Base-by-base conservation (phyloP, 306 rosid genomes). In the Alnus rubra region DNA sequence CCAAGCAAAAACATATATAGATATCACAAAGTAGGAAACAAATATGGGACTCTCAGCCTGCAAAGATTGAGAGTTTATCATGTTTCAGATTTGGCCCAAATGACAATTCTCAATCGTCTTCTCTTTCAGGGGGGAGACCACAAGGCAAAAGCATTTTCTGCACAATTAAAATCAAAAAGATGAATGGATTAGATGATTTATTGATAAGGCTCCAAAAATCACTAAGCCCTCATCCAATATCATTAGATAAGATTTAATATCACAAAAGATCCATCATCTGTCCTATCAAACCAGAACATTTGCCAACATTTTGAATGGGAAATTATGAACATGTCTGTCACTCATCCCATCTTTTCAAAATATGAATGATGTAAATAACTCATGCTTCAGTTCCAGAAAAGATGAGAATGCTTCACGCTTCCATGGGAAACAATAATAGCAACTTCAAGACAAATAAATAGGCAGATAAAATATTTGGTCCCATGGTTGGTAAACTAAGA, bases 131-230 rank as follows among this genome's bases (percentile, higher is more conserved):
- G 68, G 97, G 97, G 68, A 93, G 88, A 68, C 98, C 97, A 45
- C 98, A 94, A 45, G 98, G 98, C 85, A 94, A 79, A 44, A 94
- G 97, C 98, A 94, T 94, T 88, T 91, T 94, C 98, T 92, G 89
- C 85, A 60, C 35, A 79, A 19, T 0, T 65, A 70, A 45, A 18
- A 49, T 28, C 16, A 8, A 35, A 49, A 51, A 69, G 37, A 23
- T 0, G 28, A 35, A 68, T 47, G 64, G 50, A 70, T 9, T 12
- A 75, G 15, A 15, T 19, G 59, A 71, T 49, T 28, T 12, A 23
- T 7, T 45, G 64, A 64, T 30, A 76, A 23, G 51, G 30, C 49
- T 67, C 12, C 9, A 18, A 18, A 67, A 42, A 33, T 8, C 72
- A 67, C 50, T 67, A 9, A n/a, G 14, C 15, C 72, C 42, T 42